Evolutionary conservation across 257 asterid genomes (phyloP).

Genomic region (Primulina eburnea): DNA sequence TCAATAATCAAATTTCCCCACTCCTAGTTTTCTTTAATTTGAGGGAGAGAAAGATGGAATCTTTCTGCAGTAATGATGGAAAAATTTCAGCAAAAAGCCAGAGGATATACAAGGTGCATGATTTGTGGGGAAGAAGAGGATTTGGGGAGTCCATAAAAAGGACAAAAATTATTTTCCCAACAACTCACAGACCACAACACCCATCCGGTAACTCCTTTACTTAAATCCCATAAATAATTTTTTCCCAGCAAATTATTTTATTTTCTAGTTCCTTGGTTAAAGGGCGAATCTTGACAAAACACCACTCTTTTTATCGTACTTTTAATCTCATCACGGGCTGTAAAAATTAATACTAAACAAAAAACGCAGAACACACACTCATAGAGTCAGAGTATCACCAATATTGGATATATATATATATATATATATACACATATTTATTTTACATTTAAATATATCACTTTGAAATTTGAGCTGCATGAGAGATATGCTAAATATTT

Average conservation of each 20-base stretch:
- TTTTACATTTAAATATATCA: too few relatives aligned
- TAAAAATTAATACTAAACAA: constrained; percentile 18
- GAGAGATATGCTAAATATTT: too few relatives aligned
- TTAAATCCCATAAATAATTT: background rate
- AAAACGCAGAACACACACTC: constrained; percentile 25
- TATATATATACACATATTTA: background rate
- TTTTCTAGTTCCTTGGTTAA: background rate
- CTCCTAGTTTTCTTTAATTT: constrained; percentile 16
- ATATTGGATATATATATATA: background rate
- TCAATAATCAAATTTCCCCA: constrained; percentile 11
- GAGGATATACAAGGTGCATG: constrained; percentile 14
- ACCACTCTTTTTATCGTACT: constrained; percentile 28
- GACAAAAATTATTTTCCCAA: constrained; percentile 27
- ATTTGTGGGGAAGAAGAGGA: constrained; percentile 38
- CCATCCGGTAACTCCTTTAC: constrained; percentile 19
- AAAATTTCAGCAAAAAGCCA: constrained; percentile 10
- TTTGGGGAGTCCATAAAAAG: constrained; percentile 45
- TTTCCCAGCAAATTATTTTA: too few relatives aligned
- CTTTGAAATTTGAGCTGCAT: too few relatives aligned
- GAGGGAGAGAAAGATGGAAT: constrained; percentile 20
- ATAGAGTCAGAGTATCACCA: constrained; percentile 9
- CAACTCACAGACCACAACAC: constrained; percentile 39
- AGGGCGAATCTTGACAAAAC: constrained; percentile 35
- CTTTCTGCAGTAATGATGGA: constrained; percentile 10
- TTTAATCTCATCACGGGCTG: constrained; percentile 42